phyloP scores from a whole-genome alignment of 306 rosid genomes.

The Sicyos edulis region DNA sequence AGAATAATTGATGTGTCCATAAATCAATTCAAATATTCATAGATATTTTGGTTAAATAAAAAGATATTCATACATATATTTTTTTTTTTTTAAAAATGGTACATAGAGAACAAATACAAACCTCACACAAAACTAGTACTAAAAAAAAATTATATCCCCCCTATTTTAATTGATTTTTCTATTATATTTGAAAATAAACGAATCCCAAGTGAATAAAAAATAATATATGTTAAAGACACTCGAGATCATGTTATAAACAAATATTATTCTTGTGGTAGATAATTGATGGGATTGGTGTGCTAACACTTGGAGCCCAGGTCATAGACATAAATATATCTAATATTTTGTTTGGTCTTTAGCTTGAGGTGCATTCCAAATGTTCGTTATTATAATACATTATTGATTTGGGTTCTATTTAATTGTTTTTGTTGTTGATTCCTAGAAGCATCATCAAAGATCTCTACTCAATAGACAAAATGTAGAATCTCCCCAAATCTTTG shows the following conservation, averaged over 20 bases:
- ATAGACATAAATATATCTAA: background rate
- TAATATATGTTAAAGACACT: background rate
- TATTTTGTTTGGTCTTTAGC: background rate
- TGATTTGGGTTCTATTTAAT: background rate
- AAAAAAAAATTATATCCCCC: no score
- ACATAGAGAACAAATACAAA: no score
- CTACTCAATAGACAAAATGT: background rate
- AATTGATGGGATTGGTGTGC: background rate
- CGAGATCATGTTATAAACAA: no score
- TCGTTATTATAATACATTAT: background rate
- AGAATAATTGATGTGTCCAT: no score
- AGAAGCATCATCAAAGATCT: background rate
- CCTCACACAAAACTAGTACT: no score
- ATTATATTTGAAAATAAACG: no score
- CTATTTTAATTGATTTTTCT: no score
- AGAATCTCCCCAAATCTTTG: constrained; percentile 2
- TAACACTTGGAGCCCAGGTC: background rate
- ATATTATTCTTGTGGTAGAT: background rate
- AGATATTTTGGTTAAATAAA: no score
- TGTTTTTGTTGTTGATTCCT: background rate
- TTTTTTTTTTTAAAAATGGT: no score
- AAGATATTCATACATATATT: no score
- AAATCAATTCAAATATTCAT: no score
- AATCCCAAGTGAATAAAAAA: no score
- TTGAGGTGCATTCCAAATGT: background rate